Base-by-base conservation (phyloP, 495 filamentous ascomycete species). In the Hypoxylon intermedium region DNA sequence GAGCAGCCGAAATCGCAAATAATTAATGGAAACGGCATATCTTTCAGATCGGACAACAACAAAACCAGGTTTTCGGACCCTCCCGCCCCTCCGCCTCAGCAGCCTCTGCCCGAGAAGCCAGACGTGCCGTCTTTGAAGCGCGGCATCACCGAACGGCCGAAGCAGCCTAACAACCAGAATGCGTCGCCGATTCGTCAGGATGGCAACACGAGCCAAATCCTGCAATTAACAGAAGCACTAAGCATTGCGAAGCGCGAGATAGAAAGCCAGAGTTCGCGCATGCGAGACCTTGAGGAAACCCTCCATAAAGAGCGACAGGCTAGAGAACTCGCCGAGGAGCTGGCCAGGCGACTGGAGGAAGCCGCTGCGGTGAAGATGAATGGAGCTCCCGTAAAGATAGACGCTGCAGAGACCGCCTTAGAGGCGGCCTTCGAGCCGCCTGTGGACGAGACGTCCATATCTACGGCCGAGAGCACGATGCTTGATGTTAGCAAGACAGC, bases 31-130 rank as follows among this genome's bases (percentile, higher is more conserved):
- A 83, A 82, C 40, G 76, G 74, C 9, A 59, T 72, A 20, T 74
- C 82, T 6, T 81, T 83, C 65, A 72, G 77, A 31, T 74, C 76
- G 11, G 78, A 83, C 82, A 75, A 85, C 69, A 75, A 84, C 70
- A 82, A 89, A 74, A 69, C 84, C 72, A 72, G 90, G 38, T 97
- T 96, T 58, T 93, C 90, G 2, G 91, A 96, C 53, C 93, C 92
- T 15, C 92, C 91, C 6, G 90, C 91, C 13, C 94, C 93, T 21
- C 92, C 94, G 12, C 93, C 93, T 9, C 89, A 93, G 66, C 92
- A 96, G 65, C 91, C 93, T 12, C 76, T 97, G 0, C 92, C 92
- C 5, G 91, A 95, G 65, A 96, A 96, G 68, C 92, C 92, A 1
- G 90, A 94, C 74, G 68, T 78, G 47, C 80, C 85, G 0, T 77